Conservation (phyloP, 768 basidiomycete genomes). For the Gymnopilus dilepis region DNA sequence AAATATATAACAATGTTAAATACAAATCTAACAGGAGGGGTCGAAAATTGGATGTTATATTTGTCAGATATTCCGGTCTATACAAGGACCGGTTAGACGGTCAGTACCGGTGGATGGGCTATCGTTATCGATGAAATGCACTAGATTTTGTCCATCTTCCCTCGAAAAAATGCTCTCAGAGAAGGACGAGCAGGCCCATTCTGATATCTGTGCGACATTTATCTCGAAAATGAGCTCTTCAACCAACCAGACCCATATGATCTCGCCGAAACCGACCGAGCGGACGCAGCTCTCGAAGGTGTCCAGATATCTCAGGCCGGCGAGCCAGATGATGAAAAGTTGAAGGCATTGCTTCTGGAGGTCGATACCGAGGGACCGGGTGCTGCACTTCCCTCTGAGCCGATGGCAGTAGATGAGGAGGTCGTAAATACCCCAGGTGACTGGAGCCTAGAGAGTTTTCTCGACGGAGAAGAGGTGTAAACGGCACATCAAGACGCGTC, state of each 20-base stretch:
- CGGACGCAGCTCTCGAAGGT: background rate
- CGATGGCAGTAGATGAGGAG: background rate
- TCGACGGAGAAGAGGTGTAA: background rate
- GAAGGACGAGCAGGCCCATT: background rate
- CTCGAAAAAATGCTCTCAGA: background rate
- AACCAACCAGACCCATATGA: background rate
- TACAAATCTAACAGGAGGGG: background rate
- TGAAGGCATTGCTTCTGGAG: background rate
- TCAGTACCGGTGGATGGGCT: background rate
- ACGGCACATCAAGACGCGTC: background rate
- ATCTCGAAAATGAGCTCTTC: constrained; percentile 25
- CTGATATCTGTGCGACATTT: background rate
- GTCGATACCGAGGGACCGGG: background rate
- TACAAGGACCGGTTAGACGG: background rate
- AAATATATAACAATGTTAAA: constrained; percentile 5
- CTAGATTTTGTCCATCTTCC: background rate
- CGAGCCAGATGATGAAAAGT: background rate
- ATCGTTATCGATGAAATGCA: background rate
- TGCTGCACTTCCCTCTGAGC: background rate
- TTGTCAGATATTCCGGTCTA: constrained; percentile 1
- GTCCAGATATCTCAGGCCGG: background rate
- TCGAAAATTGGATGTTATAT: background rate
- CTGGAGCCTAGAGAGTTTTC: background rate
- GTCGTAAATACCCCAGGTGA: background rate
- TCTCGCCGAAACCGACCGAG: background rate